Percentiles rank a stretch among this genome's conserved stretches.
Conservation (phyloP, 345 rosid genomes). For the Eucalyptus tenuipes region DNA sequence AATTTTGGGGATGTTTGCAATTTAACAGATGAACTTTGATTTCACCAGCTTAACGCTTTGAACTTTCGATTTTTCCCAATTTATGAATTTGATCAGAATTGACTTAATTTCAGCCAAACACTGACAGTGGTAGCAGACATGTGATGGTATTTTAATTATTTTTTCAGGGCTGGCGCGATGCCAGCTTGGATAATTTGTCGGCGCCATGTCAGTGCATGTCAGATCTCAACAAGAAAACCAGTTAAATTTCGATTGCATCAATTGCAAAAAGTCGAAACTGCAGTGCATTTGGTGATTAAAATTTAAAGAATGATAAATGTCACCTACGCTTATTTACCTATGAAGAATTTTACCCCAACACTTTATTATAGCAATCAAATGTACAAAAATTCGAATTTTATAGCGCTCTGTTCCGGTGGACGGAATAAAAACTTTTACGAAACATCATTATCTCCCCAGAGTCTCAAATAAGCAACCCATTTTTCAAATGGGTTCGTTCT, state of each 20-base stretch:
- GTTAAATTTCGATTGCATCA: no score
- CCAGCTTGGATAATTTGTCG: no score
- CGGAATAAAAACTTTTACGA: background rate
- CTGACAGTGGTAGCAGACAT: background rate
- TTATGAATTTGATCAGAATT: background rate
- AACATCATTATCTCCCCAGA: background rate
- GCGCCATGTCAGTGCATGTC: no score
- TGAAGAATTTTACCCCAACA: no score
- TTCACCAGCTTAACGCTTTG: background rate
- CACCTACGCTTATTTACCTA: no score
- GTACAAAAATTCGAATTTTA: background rate
- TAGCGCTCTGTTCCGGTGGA: background rate
- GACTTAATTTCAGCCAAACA: background rate
- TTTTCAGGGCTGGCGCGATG: no score
- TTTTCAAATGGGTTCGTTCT: background rate
- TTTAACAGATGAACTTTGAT: background rate
- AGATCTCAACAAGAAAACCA: no score
- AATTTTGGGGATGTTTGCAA: background rate
- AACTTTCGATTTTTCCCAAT: background rate
- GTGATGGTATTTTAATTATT: background rate
- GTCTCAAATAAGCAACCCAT: background rate
- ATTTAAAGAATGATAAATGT: no score
- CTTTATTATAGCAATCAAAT: no score
- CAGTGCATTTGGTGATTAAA: no score
- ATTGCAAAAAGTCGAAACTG: no score